Conservation (phyloP, 306 rosid species). For the Cucurbita ficifolia region DNA sequence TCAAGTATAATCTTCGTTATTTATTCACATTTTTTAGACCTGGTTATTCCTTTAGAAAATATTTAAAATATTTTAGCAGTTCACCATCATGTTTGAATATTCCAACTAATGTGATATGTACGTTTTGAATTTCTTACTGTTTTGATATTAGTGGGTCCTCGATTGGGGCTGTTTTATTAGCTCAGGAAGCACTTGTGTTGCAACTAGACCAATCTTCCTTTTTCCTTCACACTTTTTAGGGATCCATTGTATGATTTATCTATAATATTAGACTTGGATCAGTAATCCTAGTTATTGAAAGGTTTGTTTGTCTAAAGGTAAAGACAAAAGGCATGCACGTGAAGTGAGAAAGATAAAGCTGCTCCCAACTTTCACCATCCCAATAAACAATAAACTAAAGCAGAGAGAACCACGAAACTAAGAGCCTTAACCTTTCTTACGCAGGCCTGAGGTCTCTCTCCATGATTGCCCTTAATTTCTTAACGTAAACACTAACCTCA, state of each 20-base stretch:
- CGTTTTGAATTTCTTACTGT: not conserved
- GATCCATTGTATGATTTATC: not conserved
- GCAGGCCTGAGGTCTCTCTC: conserved; percentile 3
- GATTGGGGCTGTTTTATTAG: not conserved
- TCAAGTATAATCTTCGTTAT: not conserved
- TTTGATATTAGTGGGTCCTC: not conserved
- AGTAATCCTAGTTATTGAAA: not conserved
- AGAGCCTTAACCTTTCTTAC: not conserved
- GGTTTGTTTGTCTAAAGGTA: not conserved
- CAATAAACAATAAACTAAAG: not conserved
- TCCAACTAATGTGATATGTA: not conserved
- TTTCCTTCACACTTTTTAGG: not conserved
- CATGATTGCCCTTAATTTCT: conserved; percentile 10
- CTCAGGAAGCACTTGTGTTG: not conserved
- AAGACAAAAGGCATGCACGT: conserved; percentile 8
- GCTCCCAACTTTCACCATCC: conserved; percentile 9
- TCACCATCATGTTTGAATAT: not conserved
- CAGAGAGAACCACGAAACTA: not conserved
- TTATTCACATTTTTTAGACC: not conserved
- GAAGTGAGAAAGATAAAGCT: conserved; percentile 6
- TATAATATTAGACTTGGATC: not conserved
- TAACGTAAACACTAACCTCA: conserved; percentile 1
- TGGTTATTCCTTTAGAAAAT: not conserved
- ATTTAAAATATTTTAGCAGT: not conserved
- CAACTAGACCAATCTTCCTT: not conserved